phyloP scores from a whole-genome alignment of 495 filamentous ascomycete species.

The Diplogelasinospora grovesii region DNA sequence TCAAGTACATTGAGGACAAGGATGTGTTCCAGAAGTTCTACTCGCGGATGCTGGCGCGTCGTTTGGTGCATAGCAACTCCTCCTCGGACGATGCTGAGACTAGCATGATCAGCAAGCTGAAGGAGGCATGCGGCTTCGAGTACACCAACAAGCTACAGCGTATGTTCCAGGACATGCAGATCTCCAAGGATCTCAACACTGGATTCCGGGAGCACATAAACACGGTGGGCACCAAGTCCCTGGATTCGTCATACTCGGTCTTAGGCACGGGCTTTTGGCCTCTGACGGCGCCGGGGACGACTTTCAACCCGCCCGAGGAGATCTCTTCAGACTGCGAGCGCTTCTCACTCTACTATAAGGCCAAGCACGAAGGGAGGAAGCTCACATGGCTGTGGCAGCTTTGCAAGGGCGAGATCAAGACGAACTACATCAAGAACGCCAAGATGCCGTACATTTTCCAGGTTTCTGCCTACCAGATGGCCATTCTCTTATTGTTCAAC shows the following conservation, averaged over 20 bases:
- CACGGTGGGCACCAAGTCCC: conserved; percentile 30
- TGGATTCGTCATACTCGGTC: conserved; percentile 78
- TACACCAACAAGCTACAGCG: conserved; percentile 99
- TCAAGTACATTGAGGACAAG: conserved; percentile 99
- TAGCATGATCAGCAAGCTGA: conserved; percentile 98
- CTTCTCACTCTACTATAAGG: conserved; percentile 85
- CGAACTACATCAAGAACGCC: conserved; percentile 79
- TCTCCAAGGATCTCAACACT: conserved; percentile 91
- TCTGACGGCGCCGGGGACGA: conserved; percentile 72
- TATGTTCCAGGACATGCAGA: conserved; percentile 99
- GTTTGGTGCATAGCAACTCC: conserved; percentile 87
- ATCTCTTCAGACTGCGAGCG: conserved; percentile 81
- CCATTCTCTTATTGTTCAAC: conserved; percentile 93
- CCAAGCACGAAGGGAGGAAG: conserved; percentile 94
- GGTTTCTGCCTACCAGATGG: conserved; percentile 97
- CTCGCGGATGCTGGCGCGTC: conserved; percentile 90
- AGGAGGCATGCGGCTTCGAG: conserved; percentile 97
- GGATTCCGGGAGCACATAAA: conserved; percentile 61
- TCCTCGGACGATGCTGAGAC: conserved; percentile 97
- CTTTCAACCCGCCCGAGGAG: conserved; percentile 77
- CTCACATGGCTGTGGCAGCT: conserved; percentile 97
- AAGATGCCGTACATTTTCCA: conserved; percentile 96
- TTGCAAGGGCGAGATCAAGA: conserved; percentile 93
- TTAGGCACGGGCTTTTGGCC: conserved; percentile 98
- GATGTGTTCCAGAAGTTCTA: conserved; percentile 99